Conservation (phyloP, 768 basidiomycete genomes). For the Boletus barrowsii region DNA sequence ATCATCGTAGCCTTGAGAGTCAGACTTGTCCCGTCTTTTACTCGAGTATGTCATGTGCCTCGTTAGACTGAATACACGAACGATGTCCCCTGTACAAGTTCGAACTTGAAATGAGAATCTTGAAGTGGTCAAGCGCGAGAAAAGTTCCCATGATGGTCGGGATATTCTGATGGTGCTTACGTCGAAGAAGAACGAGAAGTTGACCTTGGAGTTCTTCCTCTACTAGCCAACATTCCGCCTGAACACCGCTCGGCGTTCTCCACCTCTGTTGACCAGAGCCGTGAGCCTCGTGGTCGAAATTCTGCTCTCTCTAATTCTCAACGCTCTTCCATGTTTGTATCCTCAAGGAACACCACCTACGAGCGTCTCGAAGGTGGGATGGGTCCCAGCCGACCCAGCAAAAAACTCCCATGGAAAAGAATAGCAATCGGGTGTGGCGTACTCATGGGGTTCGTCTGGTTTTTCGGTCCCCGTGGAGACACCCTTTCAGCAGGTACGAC, state of each 20-base stretch:
- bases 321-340: conserved; percentile 21
- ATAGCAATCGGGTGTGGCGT: conserved; percentile 56
- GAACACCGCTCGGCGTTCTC: conserved; percentile 23
- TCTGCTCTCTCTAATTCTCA: neutral
- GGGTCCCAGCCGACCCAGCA: conserved; percentile 43
- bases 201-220: neutral
- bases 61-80: conserved; percentile 1
- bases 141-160: too few relatives aligned
- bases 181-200: neutral
- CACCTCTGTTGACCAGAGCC: conserved; percentile 29
- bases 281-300: conserved; percentile 24
- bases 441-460: conserved; percentile 60
- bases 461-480: conserved; percentile 51
- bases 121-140: neutral
- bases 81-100: neutral
- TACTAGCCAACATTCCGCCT: conserved; percentile 20
- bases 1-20: neutral
- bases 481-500: conserved; percentile 17
- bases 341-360: conserved; percentile 46
- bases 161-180: neutral
- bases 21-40: conserved; percentile 1
- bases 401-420: conserved; percentile 58
- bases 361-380: conserved; percentile 62
- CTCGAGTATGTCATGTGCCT: conserved; percentile 3
- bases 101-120: too few relatives aligned